A percentile compares a stretch with the other conserved stretches of the same genome.
Conservation (phyloP, 805 yeast genomes). For the Ogataea methanolica region DNA sequence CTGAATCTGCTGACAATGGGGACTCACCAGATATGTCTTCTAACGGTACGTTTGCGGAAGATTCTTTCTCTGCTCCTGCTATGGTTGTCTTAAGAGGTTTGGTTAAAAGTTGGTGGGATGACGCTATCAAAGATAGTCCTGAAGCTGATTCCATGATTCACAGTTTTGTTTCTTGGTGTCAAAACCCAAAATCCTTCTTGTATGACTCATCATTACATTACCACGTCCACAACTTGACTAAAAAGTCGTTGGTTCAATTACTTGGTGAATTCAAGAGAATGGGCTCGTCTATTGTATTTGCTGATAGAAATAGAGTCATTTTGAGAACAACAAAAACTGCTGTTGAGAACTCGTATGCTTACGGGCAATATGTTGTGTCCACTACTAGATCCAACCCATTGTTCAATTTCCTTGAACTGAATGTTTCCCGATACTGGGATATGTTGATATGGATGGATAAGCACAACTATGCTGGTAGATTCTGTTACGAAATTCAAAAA, state of each 20-base stretch:
- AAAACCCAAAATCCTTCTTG: slow-evolving; percentile 63
- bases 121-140: slow-evolving; percentile 60
- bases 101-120: slow-evolving; percentile 93
- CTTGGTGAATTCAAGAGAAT: slow-evolving; percentile 71
- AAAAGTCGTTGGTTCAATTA: slow-evolving; percentile 75
- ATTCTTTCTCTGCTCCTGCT: slow-evolving; percentile 76
- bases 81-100: slow-evolving; percentile 63
- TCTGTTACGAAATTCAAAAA: slow-evolving; percentile 41
- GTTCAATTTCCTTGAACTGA: slow-evolving; percentile 76
- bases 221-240: slow-evolving; percentile 82
- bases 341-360: slow-evolving; percentile 87
- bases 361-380: slow-evolving; percentile 76
- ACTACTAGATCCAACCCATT: slow-evolving; percentile 76
- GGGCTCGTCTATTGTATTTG: slow-evolving; percentile 78
- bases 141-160: slow-evolving; percentile 84
- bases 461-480: slow-evolving; percentile 76
- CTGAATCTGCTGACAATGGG: slow-evolving; percentile 37
- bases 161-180: slow-evolving; percentile 81
- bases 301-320: slow-evolving; percentile 70
- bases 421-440: slow-evolving; percentile 83
- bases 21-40: slow-evolving; percentile 12
- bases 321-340: slow-evolving; percentile 69
- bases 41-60: slow-evolving; percentile 58
- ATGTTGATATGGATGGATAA: slow-evolving; percentile 93
- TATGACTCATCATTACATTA: slow-evolving; percentile 78